phyloP scores from a whole-genome alignment of 2,329 filamentous ascomycete species.

The Alternaria conjuncta region DNA sequence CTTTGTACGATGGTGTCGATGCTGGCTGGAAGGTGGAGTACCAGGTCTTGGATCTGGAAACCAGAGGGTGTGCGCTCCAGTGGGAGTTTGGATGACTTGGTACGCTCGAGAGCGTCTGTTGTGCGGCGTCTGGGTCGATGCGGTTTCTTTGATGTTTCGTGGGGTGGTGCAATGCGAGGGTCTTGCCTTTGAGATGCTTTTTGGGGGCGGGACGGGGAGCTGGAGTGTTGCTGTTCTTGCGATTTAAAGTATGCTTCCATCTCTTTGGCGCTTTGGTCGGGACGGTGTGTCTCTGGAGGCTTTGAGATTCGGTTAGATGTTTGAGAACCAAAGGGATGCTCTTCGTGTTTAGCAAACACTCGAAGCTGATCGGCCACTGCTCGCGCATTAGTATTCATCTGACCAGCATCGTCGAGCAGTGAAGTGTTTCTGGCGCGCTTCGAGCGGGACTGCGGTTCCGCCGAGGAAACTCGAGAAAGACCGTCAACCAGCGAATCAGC shows the following conservation, averaged over 20 bases:
- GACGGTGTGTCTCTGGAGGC: not conserved
- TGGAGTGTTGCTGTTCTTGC: not conserved
- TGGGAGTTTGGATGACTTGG: constrained; percentile 47
- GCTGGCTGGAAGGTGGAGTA: constrained; percentile 4
- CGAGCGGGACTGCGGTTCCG: not conserved
- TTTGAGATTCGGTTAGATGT: not conserved
- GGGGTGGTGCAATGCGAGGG: not conserved
- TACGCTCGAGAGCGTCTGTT: constrained; percentile 25
- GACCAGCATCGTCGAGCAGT: not conserved
- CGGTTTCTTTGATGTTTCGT: not conserved
- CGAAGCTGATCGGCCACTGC: constrained; percentile 10
- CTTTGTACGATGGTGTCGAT: constrained; percentile 7
- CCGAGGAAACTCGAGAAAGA: constrained; percentile 1
- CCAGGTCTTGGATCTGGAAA: constrained; percentile 31
- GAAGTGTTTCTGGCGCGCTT: not conserved
- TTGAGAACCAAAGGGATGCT: too few species aligned
- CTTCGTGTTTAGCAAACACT: constrained; percentile 9
- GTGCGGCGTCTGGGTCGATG: constrained; percentile 8
- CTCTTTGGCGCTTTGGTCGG: not conserved
- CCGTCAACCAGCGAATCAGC: not conserved
- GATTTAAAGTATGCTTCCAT: constrained; percentile 9
- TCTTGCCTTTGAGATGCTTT: not conserved
- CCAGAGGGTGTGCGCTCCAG: constrained; percentile 48
- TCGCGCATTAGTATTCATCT: not conserved
- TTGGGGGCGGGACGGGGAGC: not conserved